Conservation (phyloP, 2,329 filamentous ascomycete genomes). For the Botrytis galanthina region DNA sequence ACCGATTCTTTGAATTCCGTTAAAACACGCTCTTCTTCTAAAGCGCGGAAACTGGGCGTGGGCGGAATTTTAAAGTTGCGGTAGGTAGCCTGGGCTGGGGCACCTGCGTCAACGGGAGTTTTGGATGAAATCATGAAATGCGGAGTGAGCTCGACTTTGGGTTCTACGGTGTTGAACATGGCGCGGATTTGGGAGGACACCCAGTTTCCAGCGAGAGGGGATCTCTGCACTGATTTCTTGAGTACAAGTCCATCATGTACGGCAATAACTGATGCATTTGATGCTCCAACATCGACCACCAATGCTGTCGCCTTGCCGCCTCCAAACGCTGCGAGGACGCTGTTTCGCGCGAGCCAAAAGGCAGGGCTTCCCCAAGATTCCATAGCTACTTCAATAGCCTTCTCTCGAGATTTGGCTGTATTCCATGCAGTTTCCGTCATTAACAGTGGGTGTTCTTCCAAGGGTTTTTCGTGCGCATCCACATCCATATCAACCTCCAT, state of each 20-base stretch:
- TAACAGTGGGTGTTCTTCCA: constrained; percentile 85
- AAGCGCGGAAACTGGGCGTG: constrained; percentile 69
- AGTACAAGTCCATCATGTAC: constrained; percentile 94
- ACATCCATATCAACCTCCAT: constrained; percentile 51
- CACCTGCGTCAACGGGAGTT: constrained; percentile 80
- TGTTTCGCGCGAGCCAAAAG: constrained; percentile 87
- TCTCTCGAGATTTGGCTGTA: constrained; percentile 80
- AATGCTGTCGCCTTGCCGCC: constrained; percentile 90
- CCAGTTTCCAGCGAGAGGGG: constrained; percentile 83
- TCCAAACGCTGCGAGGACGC: constrained; percentile 87
- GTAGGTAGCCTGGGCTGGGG: constrained; percentile 72
- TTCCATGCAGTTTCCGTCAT: constrained; percentile 97
- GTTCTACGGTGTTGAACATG: constrained; percentile 69
- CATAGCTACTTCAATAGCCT: constrained; percentile 94
- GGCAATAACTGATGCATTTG: constrained; percentile 83
- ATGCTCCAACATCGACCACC: constrained; percentile 87
- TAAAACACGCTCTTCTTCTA: constrained; percentile 89
- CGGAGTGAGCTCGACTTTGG: constrained; percentile 72
- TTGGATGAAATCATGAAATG: constrained; percentile 89
- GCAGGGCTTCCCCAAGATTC: constrained; percentile 94
- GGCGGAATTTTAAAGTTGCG: constrained; percentile 64
- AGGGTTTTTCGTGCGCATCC: constrained; percentile 67
- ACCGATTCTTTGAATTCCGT: constrained; percentile 98
- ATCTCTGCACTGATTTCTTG: constrained; percentile 84
- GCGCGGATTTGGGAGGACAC: constrained; percentile 83